phyloP scores from a whole-genome alignment of 257 asterid species.

The Schizonepeta tenuifolia region DNA sequence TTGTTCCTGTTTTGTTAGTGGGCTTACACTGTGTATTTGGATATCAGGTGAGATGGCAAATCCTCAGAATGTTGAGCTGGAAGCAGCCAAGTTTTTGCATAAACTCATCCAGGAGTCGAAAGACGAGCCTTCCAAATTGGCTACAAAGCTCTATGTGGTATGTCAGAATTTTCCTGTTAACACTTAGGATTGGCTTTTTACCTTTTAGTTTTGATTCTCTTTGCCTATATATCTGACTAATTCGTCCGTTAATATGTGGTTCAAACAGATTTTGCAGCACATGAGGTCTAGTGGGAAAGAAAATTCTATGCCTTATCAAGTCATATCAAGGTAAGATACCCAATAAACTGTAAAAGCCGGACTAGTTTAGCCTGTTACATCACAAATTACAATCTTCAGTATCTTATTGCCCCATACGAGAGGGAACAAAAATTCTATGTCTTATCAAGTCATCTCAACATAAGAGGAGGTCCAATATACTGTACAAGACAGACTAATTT shows the following conservation, averaged over 20 bases:
- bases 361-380: constrained; percentile 20
- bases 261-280: constrained; percentile 88
- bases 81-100: constrained; percentile 97
- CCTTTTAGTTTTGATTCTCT: constrained; percentile 12
- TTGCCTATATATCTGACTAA: constrained; percentile 19
- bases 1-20: constrained; percentile 20
- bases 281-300: constrained; percentile 99
- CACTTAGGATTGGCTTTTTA: neutral
- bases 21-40: constrained; percentile 20
- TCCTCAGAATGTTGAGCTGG: constrained; percentile 93
- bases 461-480: constrained; percentile 34
- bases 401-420: constrained; percentile 49
- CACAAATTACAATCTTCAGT: constrained; percentile 27
- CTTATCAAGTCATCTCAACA: constrained; percentile 97
- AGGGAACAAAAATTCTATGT: constrained; percentile 96
- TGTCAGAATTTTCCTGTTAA: constrained; percentile 34
- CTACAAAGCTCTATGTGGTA: constrained; percentile 97
- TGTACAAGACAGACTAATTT: constrained; percentile 9
- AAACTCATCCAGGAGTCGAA: constrained; percentile 96
- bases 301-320: constrained; percentile 97
- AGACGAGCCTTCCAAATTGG: constrained; percentile 97
- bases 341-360: constrained; percentile 13
- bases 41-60: constrained; percentile 59
- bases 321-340: constrained; percentile 78
- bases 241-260: constrained; percentile 19